Evolutionary conservation across 2,329 filamentous ascomycete species (phyloP).

Genomic region (Pyrenophora seminiperda): DNA sequence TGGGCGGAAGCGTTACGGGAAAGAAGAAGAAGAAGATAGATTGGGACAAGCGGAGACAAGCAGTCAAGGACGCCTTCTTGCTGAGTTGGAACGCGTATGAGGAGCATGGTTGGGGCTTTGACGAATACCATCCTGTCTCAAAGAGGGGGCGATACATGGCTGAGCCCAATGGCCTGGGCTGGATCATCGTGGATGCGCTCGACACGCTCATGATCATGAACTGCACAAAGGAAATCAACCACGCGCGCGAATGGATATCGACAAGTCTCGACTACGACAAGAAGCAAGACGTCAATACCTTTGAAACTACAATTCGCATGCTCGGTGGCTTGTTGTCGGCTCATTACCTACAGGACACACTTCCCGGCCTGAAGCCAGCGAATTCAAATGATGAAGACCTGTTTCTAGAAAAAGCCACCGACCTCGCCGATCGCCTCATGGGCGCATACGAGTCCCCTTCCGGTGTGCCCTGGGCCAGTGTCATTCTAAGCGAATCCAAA

Average conservation of each 20-base stretch:
- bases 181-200: conserved; percentile 96
- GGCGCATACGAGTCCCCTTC: conserved; percentile 86
- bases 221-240: conserved; percentile 78
- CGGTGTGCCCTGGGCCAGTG: conserved; percentile 86
- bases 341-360: conserved; percentile 88
- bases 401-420: conserved; percentile 93
- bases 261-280: conserved; percentile 83
- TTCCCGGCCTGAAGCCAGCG: conserved; percentile 76
- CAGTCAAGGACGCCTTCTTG: conserved; percentile 86
- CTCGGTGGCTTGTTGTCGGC: conserved; percentile 89
- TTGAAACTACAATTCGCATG: conserved; percentile 98
- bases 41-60: conserved; percentile 78
- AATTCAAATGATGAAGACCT: conserved; percentile 82
- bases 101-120: conserved; percentile 89
- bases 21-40: conserved; percentile 57
- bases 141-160: conserved; percentile 85
- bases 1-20: conserved; percentile 29
- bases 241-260: conserved; percentile 88
- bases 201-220: conserved; percentile 99
- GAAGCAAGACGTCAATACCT: conserved; percentile 94
- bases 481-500: conserved; percentile 78
- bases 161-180: conserved; percentile 79
- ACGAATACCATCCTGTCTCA: conserved; percentile 83
- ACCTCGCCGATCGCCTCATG: conserved; percentile 84
- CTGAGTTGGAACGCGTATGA: conserved; percentile 93